Evolutionary conservation across 441 rosid species (phyloP).

Genomic region (Sinapis alba): DNA sequence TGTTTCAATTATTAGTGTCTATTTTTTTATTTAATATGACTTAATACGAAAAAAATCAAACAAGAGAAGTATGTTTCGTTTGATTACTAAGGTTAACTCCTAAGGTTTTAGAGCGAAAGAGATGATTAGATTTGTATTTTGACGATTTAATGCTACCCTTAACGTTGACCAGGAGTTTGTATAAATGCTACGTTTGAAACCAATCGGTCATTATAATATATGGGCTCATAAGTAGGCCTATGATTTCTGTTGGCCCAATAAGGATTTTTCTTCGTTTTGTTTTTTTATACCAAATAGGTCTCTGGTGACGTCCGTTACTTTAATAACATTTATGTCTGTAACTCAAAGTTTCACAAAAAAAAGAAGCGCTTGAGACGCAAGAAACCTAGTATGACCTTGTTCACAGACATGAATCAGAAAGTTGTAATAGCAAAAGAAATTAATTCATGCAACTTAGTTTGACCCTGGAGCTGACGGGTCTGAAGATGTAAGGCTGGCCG

Average conservation of each 20-base stretch:
- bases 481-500: slow-evolving; percentile 31
- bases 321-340: slow-evolving; percentile 4
- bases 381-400: background rate
- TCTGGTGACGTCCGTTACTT: background rate
- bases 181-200: background rate
- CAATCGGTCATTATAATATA: background rate
- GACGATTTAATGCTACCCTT: background rate
- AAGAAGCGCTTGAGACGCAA: slow-evolving; percentile 22
- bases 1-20: background rate
- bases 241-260: background rate
- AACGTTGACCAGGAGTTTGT: background rate
- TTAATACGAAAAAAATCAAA: background rate
- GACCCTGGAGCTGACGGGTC: slow-evolving; percentile 15
- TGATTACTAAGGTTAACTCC: background rate
- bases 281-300: background rate
- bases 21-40: background rate
- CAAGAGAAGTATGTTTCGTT: background rate
- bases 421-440: background rate
- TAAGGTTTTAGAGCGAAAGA: background rate
- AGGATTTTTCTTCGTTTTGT: background rate
- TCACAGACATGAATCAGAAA: background rate
- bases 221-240: slow-evolving; percentile 9
- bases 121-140: background rate
- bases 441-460: slow-evolving; percentile 13
- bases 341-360: slow-evolving; percentile 9